A percentile compares a stretch with the other conserved stretches of the same genome.
phyloP scores from a whole-genome alignment of 2,329 filamentous ascomycete species.

The Arthrobotrys megalospora region DNA sequence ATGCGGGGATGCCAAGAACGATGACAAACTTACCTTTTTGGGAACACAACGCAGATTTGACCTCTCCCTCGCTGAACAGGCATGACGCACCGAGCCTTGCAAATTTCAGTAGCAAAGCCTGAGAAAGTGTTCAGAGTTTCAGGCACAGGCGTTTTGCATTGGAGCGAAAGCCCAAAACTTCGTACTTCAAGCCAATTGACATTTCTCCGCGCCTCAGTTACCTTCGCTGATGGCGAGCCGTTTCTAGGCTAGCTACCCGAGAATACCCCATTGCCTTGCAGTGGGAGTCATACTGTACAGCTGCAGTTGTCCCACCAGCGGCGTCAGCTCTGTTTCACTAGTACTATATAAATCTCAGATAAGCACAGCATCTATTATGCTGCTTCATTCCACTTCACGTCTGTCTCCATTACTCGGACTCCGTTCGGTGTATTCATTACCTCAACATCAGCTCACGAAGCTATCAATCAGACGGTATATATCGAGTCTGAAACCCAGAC shows the following conservation, averaged over 20 bases:
- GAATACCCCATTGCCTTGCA: neutral
- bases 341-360: slow-evolving; percentile 31
- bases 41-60: slow-evolving; percentile 13
- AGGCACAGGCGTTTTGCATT: neutral
- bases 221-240: slow-evolving; percentile 1
- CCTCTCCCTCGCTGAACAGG: neutral
- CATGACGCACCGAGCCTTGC: slow-evolving; percentile 12
- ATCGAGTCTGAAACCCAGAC: neutral
- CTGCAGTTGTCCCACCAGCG: neutral
- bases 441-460: slow-evolving; percentile 16
- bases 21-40: slow-evolving; percentile 47
- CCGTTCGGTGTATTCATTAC: slow-evolving; percentile 10
- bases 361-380: slow-evolving; percentile 23
- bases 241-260: neutral
- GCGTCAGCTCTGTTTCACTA: slow-evolving; percentile 26
- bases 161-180: neutral
- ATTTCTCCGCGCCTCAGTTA: neutral
- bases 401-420: slow-evolving; percentile 29
- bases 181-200: neutral
- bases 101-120: slow-evolving; percentile 19
- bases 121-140: neutral
- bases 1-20: slow-evolving; percentile 7
- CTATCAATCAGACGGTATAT: slow-evolving; percentile 32
- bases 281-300: slow-evolving; percentile 38
- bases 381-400: slow-evolving; percentile 28